phyloP scores from a whole-genome alignment of 1,284 basidiomycete genomes.

The Cutaneotrichosporon cyanovorans region DNA sequence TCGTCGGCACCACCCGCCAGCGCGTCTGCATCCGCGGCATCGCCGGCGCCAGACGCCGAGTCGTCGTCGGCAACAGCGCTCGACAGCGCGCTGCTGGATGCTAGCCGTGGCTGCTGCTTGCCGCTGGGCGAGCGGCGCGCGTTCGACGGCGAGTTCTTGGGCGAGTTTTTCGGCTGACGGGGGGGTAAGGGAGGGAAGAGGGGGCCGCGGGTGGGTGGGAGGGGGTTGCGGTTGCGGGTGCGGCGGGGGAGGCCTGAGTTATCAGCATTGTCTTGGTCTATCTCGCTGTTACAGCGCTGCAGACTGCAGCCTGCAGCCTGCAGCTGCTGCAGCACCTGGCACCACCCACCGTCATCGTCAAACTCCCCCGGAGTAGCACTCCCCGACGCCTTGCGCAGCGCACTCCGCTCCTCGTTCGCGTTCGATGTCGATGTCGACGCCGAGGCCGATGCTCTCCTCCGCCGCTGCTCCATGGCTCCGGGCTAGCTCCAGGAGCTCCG shows the following conservation, averaged over 20 bases:
- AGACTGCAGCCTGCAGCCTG: background rate
- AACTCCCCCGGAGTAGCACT: slow-evolving; percentile 20
- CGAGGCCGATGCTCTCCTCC: slow-evolving; percentile 18
- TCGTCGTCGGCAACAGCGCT: slow-evolving; percentile 18
- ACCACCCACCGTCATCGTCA: slow-evolving; percentile 20
- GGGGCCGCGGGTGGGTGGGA: slow-evolving; percentile 39
- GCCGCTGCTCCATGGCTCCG: slow-evolving; percentile 18
- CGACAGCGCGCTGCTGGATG: slow-evolving; percentile 19
- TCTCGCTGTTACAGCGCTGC: too few species aligned
- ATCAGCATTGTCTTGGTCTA: slow-evolving; percentile 3
- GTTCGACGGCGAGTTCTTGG: slow-evolving; percentile 28
- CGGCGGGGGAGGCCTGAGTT: slow-evolving; percentile 25
- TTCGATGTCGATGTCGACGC: slow-evolving; percentile 15
- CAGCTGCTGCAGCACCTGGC: background rate
- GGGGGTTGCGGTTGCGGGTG: slow-evolving; percentile 38
- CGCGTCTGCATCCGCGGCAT: background rate
- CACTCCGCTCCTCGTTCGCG: slow-evolving; percentile 14
- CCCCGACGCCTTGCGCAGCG: slow-evolving; percentile 11
- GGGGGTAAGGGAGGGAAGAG: slow-evolving; percentile 44
- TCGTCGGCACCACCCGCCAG: background rate
- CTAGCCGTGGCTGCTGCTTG: slow-evolving; percentile 5
- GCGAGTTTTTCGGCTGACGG: slow-evolving; percentile 33
- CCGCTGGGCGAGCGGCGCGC: slow-evolving; percentile 16
- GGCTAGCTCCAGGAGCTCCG: slow-evolving; percentile 2
- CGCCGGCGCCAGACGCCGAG: slow-evolving; percentile 4